Evolutionary conservation across 805 yeast species (phyloP), one percentile per base, ranked within the genome.

Genomic region (Ogataea glucozyma): DNA sequence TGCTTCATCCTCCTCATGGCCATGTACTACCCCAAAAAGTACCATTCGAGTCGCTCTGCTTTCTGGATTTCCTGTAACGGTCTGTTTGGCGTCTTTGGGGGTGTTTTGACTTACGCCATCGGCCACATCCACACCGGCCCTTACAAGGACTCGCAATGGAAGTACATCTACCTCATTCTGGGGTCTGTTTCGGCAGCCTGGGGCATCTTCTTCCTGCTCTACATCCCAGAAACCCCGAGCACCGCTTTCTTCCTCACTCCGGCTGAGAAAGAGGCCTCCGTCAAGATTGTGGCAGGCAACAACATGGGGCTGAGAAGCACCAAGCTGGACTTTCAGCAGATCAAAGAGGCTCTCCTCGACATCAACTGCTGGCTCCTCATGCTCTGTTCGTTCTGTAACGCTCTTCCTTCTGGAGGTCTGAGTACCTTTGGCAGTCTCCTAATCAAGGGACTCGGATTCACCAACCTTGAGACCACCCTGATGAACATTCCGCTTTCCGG

Each of bases 321-420:
- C 21, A 61, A 58, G 26, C 62, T 67, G 55, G 67, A 70, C 48
- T 53, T 56, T 60, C 54, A 60, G 27, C 79, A 73, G 54, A 66
- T 65, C 32, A 60, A 52, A 19, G 78, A 73, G 48, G 70, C 74
- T 2, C 50, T 72, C 34, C 14, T 57, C 36, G 78, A 72, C 49
- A 56, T 64, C 32, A 64, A 67, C 40, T 42, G 47, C 30, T 48
- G 49, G 49, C 20, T 48, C 9, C 26, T 51, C 57, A 68, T 29
- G 63, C 61, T 57, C 45, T 63, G 57, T 52, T 63, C 26, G 51
- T 62, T 54, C 49, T 63, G 72, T 19, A 54, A 75, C 29, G 57
- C 71, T 42, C 66, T 80, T 43, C 82, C 82, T 35, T 74, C 76
- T 45, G 83, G 82, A 53, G 83, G 79, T 34, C 54, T 73, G 36